Evolutionary conservation across 2,329 filamentous ascomycete species (phyloP).

Genomic region (Akanthomyces uredinophilus): DNA sequence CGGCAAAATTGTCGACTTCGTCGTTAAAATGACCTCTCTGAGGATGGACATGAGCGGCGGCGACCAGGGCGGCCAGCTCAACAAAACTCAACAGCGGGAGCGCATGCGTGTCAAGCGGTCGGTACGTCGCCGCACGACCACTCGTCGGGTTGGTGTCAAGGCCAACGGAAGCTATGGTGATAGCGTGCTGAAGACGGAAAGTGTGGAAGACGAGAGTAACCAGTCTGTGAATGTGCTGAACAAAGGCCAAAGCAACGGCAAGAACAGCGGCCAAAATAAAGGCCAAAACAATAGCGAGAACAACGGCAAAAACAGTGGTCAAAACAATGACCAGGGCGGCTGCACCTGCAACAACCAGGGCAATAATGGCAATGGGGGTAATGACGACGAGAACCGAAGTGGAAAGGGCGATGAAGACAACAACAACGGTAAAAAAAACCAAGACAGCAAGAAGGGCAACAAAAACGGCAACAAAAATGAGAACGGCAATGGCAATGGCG

Average conservation of each 20-base stretch:
- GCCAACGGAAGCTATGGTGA: neutral
- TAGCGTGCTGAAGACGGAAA: neutral
- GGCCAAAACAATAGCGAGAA: neutral
- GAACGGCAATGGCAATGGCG: neutral
- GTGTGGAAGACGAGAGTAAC: neutral
- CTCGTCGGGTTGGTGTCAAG: neutral
- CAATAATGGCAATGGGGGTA: neutral
- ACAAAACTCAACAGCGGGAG: neutral
- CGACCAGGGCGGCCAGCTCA: neutral
- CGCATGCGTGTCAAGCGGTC: neutral
- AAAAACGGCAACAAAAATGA: neutral
- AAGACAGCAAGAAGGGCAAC: neutral
- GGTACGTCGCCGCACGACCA: neutral
- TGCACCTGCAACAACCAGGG: neutral
- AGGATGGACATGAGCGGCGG: slow-evolving; percentile 2
- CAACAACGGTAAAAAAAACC: too few relatives aligned
- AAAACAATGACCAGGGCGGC: neutral
- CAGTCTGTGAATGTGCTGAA: neutral
- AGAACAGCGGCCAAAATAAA: neutral
- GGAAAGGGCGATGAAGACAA: neutral
- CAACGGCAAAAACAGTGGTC: neutral
- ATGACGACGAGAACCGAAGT: neutral
- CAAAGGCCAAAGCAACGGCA: too few relatives aligned
- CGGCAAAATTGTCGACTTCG: neutral
- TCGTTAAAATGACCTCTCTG: slow-evolving; percentile 4